phyloP scores from a whole-genome alignment of 2,329 filamentous ascomycete genomes.

The Pseudopithomyces chartarum region DNA sequence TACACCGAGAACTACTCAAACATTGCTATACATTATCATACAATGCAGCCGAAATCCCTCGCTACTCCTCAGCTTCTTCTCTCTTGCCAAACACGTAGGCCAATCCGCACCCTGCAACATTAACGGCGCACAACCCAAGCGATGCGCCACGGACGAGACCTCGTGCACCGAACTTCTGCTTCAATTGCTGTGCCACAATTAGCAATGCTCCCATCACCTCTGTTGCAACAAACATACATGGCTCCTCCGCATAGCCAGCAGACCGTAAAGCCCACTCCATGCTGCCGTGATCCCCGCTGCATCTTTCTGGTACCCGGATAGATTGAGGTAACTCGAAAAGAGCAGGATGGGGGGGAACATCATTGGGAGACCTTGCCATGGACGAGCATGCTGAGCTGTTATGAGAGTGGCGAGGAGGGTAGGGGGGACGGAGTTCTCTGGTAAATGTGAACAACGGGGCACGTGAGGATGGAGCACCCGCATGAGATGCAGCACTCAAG shows the following conservation, averaged over 20 bases:
- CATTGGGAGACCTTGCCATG: slow-evolving; percentile 69
- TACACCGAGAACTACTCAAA: too few relatives aligned
- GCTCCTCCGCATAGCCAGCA: slow-evolving; percentile 64
- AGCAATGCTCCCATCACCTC: background rate
- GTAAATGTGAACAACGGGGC: slow-evolving; percentile 17
- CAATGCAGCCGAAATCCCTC: background rate
- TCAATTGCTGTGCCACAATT: slow-evolving; percentile 41
- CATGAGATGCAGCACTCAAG: background rate
- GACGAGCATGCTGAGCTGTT: slow-evolving; percentile 68
- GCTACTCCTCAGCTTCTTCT: slow-evolving; percentile 39
- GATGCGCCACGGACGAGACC: slow-evolving; percentile 59
- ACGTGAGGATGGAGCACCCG: slow-evolving; percentile 22
- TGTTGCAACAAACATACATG: slow-evolving; percentile 35
- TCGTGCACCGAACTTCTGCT: slow-evolving; percentile 55
- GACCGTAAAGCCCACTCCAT: slow-evolving; percentile 68
- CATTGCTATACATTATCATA: slow-evolving; percentile 8
- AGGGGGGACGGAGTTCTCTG: slow-evolving; percentile 68
- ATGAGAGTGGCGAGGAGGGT: slow-evolving; percentile 69
- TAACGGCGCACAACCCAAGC: slow-evolving; percentile 56
- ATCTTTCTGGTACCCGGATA: slow-evolving; percentile 66
- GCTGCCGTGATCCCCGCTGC: slow-evolving; percentile 67
- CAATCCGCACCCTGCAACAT: slow-evolving; percentile 57
- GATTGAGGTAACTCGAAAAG: slow-evolving; percentile 69
- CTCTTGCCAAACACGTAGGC: slow-evolving; percentile 58
- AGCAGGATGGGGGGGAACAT: slow-evolving; percentile 69